phyloP scores from a whole-genome alignment of 768 basidiomycete genomes.

The Suillus paluster region DNA sequence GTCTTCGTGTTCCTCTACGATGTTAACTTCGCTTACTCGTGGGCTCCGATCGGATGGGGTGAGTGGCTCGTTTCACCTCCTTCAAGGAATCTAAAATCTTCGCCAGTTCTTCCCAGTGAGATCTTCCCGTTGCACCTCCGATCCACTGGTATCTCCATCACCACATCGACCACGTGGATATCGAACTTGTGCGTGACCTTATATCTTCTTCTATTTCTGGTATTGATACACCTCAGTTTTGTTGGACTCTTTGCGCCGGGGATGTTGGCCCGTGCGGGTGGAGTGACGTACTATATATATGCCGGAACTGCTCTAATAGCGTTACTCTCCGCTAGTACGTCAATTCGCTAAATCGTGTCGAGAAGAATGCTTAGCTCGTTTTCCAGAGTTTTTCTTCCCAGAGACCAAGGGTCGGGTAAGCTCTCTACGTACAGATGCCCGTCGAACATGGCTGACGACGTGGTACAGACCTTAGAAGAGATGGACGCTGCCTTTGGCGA shows the following conservation, averaged over 20 bases:
- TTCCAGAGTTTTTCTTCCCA: constrained; percentile 30
- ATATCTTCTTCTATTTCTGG: neutral
- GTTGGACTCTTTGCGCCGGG: constrained; percentile 34
- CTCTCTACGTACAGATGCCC: neutral
- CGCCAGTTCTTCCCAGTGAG: constrained; percentile 43
- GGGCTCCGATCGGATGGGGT: constrained; percentile 37
- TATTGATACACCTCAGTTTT: constrained; percentile 17
- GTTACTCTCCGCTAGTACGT: constrained; percentile 35
- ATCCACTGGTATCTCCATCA: constrained; percentile 46
- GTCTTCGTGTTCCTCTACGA: constrained; percentile 46
- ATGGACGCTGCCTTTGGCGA: constrained; percentile 39
- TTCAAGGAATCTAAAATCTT: constrained; percentile 14
- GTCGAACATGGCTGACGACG: neutral
- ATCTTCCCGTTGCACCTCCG: constrained; percentile 47
- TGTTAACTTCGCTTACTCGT: constrained; percentile 40
- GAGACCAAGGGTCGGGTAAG: constrained; percentile 39
- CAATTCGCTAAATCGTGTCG: no score
- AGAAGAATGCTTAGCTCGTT: neutral
- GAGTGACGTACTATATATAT: constrained; percentile 34
- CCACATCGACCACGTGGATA: constrained; percentile 46
- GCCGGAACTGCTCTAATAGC: constrained; percentile 30
- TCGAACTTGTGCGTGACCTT: constrained; percentile 36
- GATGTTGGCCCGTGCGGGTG: constrained; percentile 27
- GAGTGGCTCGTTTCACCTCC: neutral
- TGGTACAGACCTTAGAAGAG: constrained; percentile 34